Conservation (phyloP, 805 yeast genomes). For the Tetrapisispora arboricola region DNA sequence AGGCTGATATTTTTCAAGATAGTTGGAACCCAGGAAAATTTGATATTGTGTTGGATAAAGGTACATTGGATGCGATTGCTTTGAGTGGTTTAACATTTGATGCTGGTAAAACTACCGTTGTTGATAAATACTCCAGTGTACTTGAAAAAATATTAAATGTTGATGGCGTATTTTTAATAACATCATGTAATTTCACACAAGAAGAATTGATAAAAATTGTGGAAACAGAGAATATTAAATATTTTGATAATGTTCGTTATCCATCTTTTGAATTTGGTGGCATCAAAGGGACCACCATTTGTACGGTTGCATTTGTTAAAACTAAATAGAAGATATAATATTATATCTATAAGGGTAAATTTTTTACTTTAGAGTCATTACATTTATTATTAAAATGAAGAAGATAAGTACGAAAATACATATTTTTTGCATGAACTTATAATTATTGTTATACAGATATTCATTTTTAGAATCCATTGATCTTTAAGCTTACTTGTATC, state of each 20-base stretch:
- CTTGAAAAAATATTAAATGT: constrained; percentile 46
- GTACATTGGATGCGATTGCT: constrained; percentile 95
- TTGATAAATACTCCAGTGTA: constrained; percentile 52
- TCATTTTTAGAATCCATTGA: too few species aligned
- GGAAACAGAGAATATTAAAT: constrained; percentile 36
- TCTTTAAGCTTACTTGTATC: neutral
- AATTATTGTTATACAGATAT: too few species aligned
- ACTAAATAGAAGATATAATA: constrained; percentile 5
- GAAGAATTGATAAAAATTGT: constrained; percentile 53
- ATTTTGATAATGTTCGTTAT: constrained; percentile 61
- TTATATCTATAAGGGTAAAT: neutral
- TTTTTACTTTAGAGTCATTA: neutral
- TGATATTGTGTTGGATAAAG: constrained; percentile 83
- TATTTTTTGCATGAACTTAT: neutral
- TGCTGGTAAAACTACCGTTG: constrained; percentile 34
- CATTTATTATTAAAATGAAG: neutral
- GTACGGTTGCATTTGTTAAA: constrained; percentile 70
- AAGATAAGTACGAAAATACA: neutral
- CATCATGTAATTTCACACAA: constrained; percentile 91
- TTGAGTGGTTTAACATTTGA: constrained; percentile 50
- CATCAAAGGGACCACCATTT: constrained; percentile 73
- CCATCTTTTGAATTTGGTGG: constrained; percentile 89
- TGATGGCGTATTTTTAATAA: constrained; percentile 58
- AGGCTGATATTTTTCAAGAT: constrained; percentile 55
- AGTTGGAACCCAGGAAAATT: constrained; percentile 35